Percentiles rank a stretch among this genome's conserved stretches.
Evolutionary conservation across 768 basidiomycete species (phyloP).

Genomic region (Kwoniella heveanensis): DNA sequence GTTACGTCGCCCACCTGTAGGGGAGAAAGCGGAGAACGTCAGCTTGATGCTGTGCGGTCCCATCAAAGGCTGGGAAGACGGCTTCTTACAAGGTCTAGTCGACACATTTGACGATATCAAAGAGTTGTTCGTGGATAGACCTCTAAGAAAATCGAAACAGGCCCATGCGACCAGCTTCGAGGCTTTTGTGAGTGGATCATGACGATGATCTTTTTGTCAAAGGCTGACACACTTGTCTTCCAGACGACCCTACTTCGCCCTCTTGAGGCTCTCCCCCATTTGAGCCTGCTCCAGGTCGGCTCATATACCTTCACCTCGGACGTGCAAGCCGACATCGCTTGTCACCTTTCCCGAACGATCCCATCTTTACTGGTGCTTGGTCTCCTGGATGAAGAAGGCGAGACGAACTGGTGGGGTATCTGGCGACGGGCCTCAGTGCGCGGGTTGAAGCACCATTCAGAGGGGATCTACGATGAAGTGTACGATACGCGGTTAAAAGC

Average conservation of each 20-base stretch:
- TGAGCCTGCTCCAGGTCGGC: conserved; percentile 50
- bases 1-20: conserved; percentile 33
- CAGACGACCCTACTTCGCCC: conserved; percentile 42
- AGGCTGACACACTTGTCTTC: neutral
- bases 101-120: conserved; percentile 40
- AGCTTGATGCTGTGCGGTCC: conserved; percentile 53
- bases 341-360: conserved; percentile 26
- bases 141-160: conserved; percentile 38
- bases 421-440: conserved; percentile 27
- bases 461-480: conserved; percentile 15
- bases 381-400: conserved; percentile 44
- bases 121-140: conserved; percentile 53
- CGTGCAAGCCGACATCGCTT: conserved; percentile 31
- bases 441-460: neutral
- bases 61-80: conserved; percentile 45
- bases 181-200: conserved; percentile 39
- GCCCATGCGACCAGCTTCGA: conserved; percentile 33
- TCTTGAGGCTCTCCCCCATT: conserved; percentile 33
- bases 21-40: conserved; percentile 32
- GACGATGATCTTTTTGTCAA: no score
- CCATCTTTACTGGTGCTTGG: conserved; percentile 43
- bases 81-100: conserved; percentile 40
- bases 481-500: conserved; percentile 22
- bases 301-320: conserved; percentile 41
- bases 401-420: conserved; percentile 53